phyloP scores from a whole-genome alignment of 768 basidiomycete genomes.

The Pisolithus microcarpus region DNA sequence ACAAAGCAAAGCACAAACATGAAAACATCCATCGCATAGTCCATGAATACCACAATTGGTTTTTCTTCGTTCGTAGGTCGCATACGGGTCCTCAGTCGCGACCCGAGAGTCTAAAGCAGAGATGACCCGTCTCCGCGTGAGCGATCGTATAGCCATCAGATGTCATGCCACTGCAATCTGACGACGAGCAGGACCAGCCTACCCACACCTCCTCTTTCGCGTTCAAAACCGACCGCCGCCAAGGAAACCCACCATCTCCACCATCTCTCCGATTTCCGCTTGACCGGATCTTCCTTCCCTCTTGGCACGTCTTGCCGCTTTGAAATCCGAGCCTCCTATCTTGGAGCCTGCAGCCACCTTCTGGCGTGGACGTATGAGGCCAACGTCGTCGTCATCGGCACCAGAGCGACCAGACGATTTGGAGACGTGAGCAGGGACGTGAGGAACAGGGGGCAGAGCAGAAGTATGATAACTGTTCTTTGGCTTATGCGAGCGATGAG shows the following conservation, averaged over 20 bases:
- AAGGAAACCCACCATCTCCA: constrained; percentile 28
- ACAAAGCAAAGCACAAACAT: too few species aligned
- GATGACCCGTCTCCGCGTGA: too few species aligned
- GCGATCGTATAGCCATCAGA: too few species aligned
- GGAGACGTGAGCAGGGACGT: constrained; percentile 13
- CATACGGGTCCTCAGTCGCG: too few species aligned
- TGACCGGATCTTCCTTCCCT: constrained; percentile 14
- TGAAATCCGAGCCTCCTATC: constrained; percentile 23
- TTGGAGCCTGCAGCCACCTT: constrained; percentile 19
- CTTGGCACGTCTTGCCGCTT: constrained; percentile 22
- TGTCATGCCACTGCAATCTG: too few species aligned
- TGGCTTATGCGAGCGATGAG: constrained; percentile 4
- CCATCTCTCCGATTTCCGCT: constrained; percentile 12
- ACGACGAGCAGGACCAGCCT: neutral
- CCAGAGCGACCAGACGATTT: neutral
- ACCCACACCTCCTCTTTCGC: neutral
- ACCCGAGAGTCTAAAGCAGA: too few species aligned
- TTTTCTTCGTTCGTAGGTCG: too few species aligned
- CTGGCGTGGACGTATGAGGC: constrained; percentile 16
- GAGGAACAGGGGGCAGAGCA: constrained; percentile 20
- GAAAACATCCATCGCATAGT: too few species aligned
- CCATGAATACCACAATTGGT: too few species aligned
- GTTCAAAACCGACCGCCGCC: neutral
- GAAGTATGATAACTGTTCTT: constrained; percentile 15
- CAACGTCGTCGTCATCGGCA: constrained; percentile 6